Evolutionary conservation across 345 rosid species (phyloP).

Genomic region (Citrus hindsii): DNA sequence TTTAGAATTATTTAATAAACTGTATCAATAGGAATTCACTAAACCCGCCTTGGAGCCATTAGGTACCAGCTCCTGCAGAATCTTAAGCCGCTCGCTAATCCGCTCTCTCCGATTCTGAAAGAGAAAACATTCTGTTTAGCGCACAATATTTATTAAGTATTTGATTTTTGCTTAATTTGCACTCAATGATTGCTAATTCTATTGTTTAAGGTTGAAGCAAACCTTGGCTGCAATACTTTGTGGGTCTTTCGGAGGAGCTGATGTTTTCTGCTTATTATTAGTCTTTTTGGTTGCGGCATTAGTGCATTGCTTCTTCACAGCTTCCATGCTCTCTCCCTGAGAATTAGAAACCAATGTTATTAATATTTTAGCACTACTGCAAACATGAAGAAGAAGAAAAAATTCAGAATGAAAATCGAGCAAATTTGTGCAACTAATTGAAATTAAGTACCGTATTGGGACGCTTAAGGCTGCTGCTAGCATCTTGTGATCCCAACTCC

Average conservation of each 20-base stretch:
- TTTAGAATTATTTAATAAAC: no score
- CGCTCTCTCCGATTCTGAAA: slow-evolving; percentile 84
- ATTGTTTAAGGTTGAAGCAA: slow-evolving; percentile 8
- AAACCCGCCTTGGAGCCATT: slow-evolving; percentile 78
- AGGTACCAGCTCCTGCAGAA: slow-evolving; percentile 82
- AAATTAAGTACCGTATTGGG: slow-evolving; percentile 37
- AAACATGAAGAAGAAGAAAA: not conserved
- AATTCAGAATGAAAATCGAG: not conserved
- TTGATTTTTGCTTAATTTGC: slow-evolving; percentile 17
- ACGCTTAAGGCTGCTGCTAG: slow-evolving; percentile 47
- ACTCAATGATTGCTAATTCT: not conserved
- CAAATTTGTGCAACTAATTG: not conserved
- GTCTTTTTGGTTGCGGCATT: slow-evolving; percentile 32
- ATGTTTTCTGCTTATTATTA: slow-evolving; percentile 51
- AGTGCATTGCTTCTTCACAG: slow-evolving; percentile 55
- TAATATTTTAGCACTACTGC: not conserved
- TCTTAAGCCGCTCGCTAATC: slow-evolving; percentile 82
- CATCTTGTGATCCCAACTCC: slow-evolving; percentile 36
- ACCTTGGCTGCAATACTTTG: slow-evolving; percentile 98
- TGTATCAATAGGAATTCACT: not conserved
- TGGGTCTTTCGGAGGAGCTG: slow-evolving; percentile 65
- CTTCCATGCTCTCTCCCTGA: slow-evolving; percentile 49
- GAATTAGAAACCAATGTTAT: no score
- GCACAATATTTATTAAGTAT: not conserved
- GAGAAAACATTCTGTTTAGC: not conserved